phyloP scores from a whole-genome alignment of 257 asterid species.

The Nicotiana otophora region DNA sequence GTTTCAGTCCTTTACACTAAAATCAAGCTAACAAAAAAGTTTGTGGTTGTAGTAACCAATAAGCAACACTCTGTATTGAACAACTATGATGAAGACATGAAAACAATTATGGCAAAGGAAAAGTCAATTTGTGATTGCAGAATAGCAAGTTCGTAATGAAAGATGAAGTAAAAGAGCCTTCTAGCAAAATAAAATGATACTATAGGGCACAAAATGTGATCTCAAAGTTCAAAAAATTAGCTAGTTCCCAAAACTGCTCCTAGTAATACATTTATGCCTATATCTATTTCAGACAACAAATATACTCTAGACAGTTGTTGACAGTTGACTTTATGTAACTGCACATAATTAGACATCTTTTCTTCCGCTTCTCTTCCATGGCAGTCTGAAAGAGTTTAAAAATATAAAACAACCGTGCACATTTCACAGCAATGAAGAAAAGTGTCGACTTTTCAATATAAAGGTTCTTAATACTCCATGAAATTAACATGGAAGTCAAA shows the following conservation, averaged over 20 bases:
- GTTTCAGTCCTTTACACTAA: too few species aligned
- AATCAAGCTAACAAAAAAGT: too few species aligned
- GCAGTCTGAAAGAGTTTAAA: background rate
- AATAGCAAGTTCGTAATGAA: background rate
- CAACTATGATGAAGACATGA: background rate
- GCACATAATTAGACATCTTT: background rate
- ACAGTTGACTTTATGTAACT: background rate
- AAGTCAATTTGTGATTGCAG: background rate
- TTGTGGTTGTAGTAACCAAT: background rate
- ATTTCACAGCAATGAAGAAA: background rate
- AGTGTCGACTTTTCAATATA: background rate
- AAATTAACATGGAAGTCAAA: background rate
- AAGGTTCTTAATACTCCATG: background rate
- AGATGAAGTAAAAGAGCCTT: background rate
- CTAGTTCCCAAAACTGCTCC: background rate
- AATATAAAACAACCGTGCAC: background rate
- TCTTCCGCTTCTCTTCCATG: background rate
- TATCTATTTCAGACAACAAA: background rate
- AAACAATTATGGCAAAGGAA: background rate
- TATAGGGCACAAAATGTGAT: background rate
- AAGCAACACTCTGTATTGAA: background rate
- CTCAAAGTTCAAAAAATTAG: background rate
- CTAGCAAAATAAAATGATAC: background rate
- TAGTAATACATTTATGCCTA: background rate
- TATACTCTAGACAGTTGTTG: background rate